Evolutionary conservation across 2,329 filamentous ascomycete species (phyloP), one percentile per base, ranked within the genome.

Genomic region (Neonectria punicea): DNA sequence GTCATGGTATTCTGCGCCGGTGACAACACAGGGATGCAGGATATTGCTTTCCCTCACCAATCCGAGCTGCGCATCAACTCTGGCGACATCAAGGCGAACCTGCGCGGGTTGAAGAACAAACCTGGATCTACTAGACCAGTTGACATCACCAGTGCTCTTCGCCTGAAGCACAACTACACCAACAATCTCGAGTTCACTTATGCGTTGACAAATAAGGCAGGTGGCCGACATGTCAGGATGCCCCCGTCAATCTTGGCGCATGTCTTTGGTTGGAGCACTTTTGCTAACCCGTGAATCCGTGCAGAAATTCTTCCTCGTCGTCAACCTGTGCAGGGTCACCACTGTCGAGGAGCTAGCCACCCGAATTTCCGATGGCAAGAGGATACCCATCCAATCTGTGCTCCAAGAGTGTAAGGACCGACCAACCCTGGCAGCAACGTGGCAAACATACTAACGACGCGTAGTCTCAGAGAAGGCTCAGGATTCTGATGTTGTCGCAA

Each of bases 31-130:
- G 88, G 86, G 16, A 78, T 83, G 3, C 92, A 93, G 55, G 93
- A 98, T 67, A 90, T 99, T 58, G 83, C 93, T 0, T 99, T 99
- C 70, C 96, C 96, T 2, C 90, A 95, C 72, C 94, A 98, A 80
- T 92, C 96, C 34, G 96, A 99, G 77, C 86, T 99, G 62, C 95
- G 94, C 76, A 89, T 97, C 61, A 99, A 99, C 73, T 87, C 89
- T 10, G 92, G 92, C 36, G 93, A 98, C 62, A 87, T 98, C 70
- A 96, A 95, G 79, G 91, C 92, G n/a, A 99, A 98, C 77, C 86
- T 97, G 70, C 92, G 96, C 71, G 96, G 96, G 5, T 81, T 99
- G 67, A 99, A 99, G 81, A 98, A 97, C 78, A 97, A 96, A 78
- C 93, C 95, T 7, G 96, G 96, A 22, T 97, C 96, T 49, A 99